Conservation (phyloP, 2,329 filamentous ascomycete genomes). For the Hypomyces rosellus region DNA sequence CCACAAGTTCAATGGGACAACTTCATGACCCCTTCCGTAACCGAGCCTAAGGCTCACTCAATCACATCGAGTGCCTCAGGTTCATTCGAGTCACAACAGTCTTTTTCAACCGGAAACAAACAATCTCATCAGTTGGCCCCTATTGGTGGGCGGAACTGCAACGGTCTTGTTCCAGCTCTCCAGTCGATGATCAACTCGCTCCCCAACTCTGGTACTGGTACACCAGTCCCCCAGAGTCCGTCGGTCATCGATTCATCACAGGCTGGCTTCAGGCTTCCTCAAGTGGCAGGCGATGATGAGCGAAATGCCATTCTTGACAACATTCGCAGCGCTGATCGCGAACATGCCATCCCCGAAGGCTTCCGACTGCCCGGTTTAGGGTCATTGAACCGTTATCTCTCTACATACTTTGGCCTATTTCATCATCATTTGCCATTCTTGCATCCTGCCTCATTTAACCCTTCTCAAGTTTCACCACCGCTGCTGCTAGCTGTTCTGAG, state of each 20-base stretch:
- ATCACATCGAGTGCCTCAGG: slow-evolving; percentile 59
- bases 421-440: slow-evolving; percentile 95
- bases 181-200: slow-evolving; percentile 69
- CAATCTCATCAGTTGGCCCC: slow-evolving; percentile 61
- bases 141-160: slow-evolving; percentile 57
- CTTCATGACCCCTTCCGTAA: slow-evolving; percentile 65
- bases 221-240: slow-evolving; percentile 68
- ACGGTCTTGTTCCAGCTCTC: slow-evolving; percentile 57
- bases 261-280: slow-evolving; percentile 64
- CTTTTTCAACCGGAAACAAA: slow-evolving; percentile 54
- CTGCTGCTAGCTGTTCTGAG: slow-evolving; percentile 85
- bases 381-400: slow-evolving; percentile 83
- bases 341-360: slow-evolving; percentile 76
- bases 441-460: slow-evolving; percentile 84
- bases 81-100: slow-evolving; percentile 62
- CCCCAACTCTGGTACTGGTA: slow-evolving; percentile 61
- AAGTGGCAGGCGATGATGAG: slow-evolving; percentile 78
- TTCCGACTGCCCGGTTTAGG: slow-evolving; percentile 79
- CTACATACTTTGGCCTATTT: slow-evolving; percentile 94
- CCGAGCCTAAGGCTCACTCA: slow-evolving; percentile 70
- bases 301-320: slow-evolving; percentile 79
- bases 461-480: slow-evolving; percentile 71
- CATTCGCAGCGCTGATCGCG: slow-evolving; percentile 72
- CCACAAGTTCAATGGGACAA: slow-evolving; percentile 89
- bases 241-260: slow-evolving; percentile 62